phyloP scores from a whole-genome alignment of 2,329 filamentous ascomycete species.

The Colletotrichum nymphaeae region DNA sequence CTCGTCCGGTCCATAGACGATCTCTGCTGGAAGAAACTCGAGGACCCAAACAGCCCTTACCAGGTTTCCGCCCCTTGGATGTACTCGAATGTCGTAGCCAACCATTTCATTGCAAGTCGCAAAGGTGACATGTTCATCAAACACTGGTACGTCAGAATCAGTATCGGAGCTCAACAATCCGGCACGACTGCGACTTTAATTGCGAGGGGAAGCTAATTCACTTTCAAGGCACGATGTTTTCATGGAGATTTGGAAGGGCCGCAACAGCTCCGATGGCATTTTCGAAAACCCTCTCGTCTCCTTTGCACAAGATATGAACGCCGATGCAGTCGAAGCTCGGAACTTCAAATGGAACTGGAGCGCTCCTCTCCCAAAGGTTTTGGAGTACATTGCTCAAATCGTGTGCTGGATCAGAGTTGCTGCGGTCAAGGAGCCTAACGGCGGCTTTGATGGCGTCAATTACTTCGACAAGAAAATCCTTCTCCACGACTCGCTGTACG shows the following conservation, averaged over 20 bases:
- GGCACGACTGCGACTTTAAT: no score
- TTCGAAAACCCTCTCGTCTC: constrained; percentile 40
- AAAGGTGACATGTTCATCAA: constrained; percentile 54
- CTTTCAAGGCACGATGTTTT: constrained; percentile 48
- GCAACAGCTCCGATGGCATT: constrained; percentile 41
- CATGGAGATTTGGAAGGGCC: constrained; percentile 43
- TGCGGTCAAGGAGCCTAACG: constrained; percentile 39
- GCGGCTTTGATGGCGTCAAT: constrained; percentile 40
- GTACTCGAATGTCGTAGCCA: constrained; percentile 37
- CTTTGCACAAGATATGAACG: constrained; percentile 42
- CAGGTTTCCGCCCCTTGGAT: constrained; percentile 43
- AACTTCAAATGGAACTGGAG: constrained; percentile 46
- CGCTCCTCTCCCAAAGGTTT: constrained; percentile 40
- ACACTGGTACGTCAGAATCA: constrained; percentile 40
- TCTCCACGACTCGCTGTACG: not conserved
- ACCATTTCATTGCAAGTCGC: constrained; percentile 49
- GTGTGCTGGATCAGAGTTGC: constrained; percentile 47
- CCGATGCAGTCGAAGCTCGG: constrained; percentile 39
- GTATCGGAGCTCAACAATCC: not conserved
- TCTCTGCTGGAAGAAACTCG: constrained; percentile 51
- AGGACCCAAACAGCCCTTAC: constrained; percentile 45
- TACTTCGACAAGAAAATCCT: constrained; percentile 36
- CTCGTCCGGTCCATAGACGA: constrained; percentile 50
- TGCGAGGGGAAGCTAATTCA: not conserved
- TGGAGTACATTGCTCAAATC: constrained; percentile 54